phyloP scores from a whole-genome alignment of 805 yeast species.

The Candida insectalens region DNA sequence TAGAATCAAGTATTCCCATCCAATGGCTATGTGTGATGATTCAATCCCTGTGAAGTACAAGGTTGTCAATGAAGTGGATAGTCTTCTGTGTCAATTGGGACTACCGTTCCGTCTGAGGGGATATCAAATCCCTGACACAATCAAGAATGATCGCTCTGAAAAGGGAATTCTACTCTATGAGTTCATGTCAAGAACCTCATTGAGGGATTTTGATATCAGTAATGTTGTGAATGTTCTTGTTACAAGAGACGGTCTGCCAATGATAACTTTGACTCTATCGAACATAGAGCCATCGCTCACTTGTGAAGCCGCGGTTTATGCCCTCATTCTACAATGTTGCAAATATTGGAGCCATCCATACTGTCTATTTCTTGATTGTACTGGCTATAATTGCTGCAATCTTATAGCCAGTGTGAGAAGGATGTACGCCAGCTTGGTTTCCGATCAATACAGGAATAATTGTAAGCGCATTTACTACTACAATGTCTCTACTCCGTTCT shows the following conservation, averaged over 20 bases:
- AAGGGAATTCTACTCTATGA: slow-evolving; percentile 50
- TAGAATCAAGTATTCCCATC: slow-evolving; percentile 12
- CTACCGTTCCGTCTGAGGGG: slow-evolving; percentile 48
- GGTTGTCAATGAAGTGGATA: slow-evolving; percentile 34
- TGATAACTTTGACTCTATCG: slow-evolving; percentile 41
- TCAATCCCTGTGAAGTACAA: slow-evolving; percentile 7
- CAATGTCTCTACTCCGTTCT: slow-evolving; percentile 32
- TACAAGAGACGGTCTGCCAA: slow-evolving; percentile 65
- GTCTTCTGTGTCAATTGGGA: slow-evolving; percentile 39
- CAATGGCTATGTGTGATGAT: not conserved
- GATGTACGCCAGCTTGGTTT: slow-evolving; percentile 26
- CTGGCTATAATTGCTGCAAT: slow-evolving; percentile 47
- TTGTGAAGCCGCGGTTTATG: slow-evolving; percentile 44
- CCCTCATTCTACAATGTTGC: slow-evolving; percentile 53
- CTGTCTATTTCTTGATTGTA: slow-evolving; percentile 58
- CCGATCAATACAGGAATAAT: slow-evolving; percentile 40
- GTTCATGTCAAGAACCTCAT: slow-evolving; percentile 60
- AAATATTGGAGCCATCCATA: slow-evolving; percentile 66
- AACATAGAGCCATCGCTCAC: not conserved
- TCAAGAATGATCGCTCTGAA: slow-evolving; percentile 36
- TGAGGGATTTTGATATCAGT: slow-evolving; percentile 38
- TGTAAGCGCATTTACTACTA: slow-evolving; percentile 45
- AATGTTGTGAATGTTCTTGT: slow-evolving; percentile 52
- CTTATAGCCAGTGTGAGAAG: slow-evolving; percentile 8
- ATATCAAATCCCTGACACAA: slow-evolving; percentile 45